Base-by-base conservation (phyloP, 805 yeast genomes). In the Hanseniaspora guilliermondii region DNA sequence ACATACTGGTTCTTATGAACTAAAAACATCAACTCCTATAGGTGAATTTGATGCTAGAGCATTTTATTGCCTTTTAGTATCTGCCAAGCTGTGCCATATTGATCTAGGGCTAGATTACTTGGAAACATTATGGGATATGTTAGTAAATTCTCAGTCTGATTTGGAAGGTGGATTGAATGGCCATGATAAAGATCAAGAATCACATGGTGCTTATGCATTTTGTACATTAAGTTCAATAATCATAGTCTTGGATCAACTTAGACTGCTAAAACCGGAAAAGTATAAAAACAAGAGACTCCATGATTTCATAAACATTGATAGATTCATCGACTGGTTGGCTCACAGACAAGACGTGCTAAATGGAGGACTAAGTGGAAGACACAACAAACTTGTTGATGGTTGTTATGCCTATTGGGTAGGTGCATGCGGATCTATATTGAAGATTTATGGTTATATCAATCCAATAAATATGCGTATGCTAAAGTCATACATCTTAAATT, bases 381-480 rank as follows among this genome's bases (percentile, higher is more conserved):
- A 95, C 0, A 91, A 91, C 65, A 93, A 93, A 65, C 73, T 93
- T 33, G 97, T 93, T 1, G 98, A 93, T 65, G 96, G 95, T 0
- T 93, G 98, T 67, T 93, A 93, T 65, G 80, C 91, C 63, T 91
- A 84, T 66, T 93, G 98, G 98, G 83, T 88, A 1, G 97, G 97
- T 1, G 94, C 87, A 0, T 65, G 87, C 4, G 93, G 85, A 56
- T 70, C 76, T 0, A 69, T 82, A 0, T 36, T 71, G 1, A 70
- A 64, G 16, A 62, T 66, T 2, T 61, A 64, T 0, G 66, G 69
- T 4, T 57, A 58, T 55, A 54, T 57, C 19, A 24, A 56, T 35
- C 58, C 75, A 56, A 63, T 83, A 57, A 73, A 80, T 56, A 75
- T 88, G 57, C 70, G 74, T 9, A 80, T 77, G 1, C 68, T 91